Percentiles rank a stretch among this genome's conserved stretches.
Evolutionary conservation across 2,329 filamentous ascomycete genomes (phyloP).

Genomic region (Emergomyces pasteurianus): DNA sequence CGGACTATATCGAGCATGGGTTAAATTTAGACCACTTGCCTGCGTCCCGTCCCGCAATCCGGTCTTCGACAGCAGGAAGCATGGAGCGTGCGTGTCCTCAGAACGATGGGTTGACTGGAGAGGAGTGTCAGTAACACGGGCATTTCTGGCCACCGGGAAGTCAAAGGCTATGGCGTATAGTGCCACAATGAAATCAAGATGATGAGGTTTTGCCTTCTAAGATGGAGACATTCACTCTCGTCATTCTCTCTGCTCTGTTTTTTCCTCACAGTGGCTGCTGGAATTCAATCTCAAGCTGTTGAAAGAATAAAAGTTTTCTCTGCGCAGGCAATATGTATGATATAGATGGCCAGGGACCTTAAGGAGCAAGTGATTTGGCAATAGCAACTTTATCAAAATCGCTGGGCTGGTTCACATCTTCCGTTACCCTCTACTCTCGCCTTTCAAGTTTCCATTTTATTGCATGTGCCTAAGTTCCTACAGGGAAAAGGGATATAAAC

Average conservation of each 20-base stretch:
- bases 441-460: neutral
- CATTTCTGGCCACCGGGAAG: neutral
- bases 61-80: neutral
- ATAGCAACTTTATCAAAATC: neutral
- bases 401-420: neutral
- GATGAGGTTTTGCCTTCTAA: neutral
- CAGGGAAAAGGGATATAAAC: neutral
- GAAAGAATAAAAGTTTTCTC: neutral
- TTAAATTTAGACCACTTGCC: neutral
- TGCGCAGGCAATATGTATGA: neutral
- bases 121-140: neutral
- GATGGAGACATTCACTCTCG: neutral
- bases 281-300: neutral
- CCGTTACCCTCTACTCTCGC: too few species aligned
- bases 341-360: neutral
- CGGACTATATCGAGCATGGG: neutral
- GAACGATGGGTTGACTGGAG: neutral
- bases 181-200: neutral
- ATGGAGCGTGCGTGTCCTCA: neutral
- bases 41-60: neutral
- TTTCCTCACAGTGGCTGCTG: neutral
- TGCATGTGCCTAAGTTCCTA: neutral
- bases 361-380: neutral
- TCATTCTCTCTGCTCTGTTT: neutral
- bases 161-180: neutral